phyloP scores from a whole-genome alignment of 352 stramenopile genomes.

The Bremia lactucae region DNA sequence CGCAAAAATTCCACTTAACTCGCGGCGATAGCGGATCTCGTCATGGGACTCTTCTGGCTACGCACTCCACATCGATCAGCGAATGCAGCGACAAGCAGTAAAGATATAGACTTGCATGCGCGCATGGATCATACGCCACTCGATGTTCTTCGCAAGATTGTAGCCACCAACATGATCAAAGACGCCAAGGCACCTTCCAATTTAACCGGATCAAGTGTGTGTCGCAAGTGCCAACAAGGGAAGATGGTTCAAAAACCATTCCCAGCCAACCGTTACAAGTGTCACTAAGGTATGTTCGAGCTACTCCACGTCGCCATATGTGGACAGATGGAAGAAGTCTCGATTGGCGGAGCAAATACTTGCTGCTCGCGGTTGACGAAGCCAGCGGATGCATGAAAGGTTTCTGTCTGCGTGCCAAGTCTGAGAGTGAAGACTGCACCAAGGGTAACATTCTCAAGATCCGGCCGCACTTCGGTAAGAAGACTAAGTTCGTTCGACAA shows the following conservation, averaged over 20 bases:
- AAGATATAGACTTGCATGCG: not conserved
- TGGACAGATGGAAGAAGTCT: not conserved
- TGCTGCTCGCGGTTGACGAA: not conserved
- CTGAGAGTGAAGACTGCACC: not conserved
- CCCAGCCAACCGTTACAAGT: not conserved
- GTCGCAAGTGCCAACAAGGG: not conserved
- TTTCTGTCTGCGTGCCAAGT: conserved; percentile 1
- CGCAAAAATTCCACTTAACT: not conserved
- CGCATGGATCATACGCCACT: not conserved
- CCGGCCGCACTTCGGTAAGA: not conserved
- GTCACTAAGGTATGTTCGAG: not conserved
- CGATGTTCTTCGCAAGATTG: not conserved
- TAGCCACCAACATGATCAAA: not conserved
- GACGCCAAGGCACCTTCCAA: not conserved
- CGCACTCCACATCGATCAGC: not conserved
- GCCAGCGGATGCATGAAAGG: not conserved
- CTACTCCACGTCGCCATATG: conserved; percentile 1
- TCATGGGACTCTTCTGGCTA: not conserved
- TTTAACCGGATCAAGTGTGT: not conserved
- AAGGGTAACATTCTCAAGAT: not conserved
- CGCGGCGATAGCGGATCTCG: not conserved
- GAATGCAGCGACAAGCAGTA: not conserved
- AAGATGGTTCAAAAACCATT: conserved; percentile 1
- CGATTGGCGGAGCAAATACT: not conserved
- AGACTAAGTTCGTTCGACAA: not conserved